phyloP scores from a whole-genome alignment of 2,329 filamentous ascomycete species.

The Monosporascus cannonballus region DNA sequence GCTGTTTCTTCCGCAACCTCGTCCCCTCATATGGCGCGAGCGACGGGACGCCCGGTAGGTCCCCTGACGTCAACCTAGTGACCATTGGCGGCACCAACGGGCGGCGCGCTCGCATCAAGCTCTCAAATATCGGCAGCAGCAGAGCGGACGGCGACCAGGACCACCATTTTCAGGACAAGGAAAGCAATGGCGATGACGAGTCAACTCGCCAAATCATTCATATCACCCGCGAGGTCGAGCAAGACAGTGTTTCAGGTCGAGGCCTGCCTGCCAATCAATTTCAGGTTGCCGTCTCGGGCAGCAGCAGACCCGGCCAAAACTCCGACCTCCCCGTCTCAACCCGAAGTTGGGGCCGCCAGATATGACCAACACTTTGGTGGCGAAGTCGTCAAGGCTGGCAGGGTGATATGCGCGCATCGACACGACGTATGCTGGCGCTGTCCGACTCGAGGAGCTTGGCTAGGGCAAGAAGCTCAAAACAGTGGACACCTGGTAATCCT shows the following conservation, averaged over 20 bases:
- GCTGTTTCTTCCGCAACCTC: constrained; percentile 1
- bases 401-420: no score
- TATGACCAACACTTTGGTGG: no score
- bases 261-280: no score
- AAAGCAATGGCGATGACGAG: not conserved
- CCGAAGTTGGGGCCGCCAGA: no score
- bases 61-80: constrained; percentile 5
- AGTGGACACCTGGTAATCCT: no score
- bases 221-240: constrained; percentile 2
- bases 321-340: no score
- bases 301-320: no score
- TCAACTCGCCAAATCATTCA: constrained; percentile 5
- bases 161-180: not conserved
- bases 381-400: no score
- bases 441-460: no score
- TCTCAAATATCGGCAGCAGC: not conserved
- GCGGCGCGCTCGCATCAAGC: constrained; percentile 1
- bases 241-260: not conserved
- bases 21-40: not conserved
- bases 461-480: no score
- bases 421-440: no score
- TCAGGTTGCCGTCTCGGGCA: no score
- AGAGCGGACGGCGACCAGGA: constrained; percentile 1
- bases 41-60: not conserved
- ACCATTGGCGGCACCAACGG: constrained; percentile 4